Evolutionary conservation across 805 yeast species (phyloP), one percentile per base, ranked within the genome.

Genomic region (Jamesozyma spencerorum): DNA sequence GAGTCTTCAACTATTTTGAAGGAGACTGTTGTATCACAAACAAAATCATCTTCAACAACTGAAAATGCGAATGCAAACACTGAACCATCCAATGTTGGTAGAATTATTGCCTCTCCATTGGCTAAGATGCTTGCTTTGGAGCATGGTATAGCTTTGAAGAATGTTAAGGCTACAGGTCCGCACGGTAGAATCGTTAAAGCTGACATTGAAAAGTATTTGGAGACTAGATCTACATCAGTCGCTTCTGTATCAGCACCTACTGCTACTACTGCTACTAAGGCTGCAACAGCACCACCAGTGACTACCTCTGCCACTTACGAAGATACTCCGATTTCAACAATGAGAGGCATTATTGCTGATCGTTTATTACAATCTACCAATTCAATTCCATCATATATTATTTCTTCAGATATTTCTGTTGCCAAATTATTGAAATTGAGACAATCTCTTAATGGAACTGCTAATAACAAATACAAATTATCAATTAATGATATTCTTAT

Each of bases 121-220:
- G 98, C 98, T 46, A 90, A 90, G 74, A 79, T 78, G 50, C 70
- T 92, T 48, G 98, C 98, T 45, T 72, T 88, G 51, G 96, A 90
- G 65, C 77, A 81, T 64, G 98, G 97, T 55, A 71, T 90, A 57
- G 74, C 94, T 34, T 75, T 90, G 58, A 85, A 83, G 69, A 77
- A 77, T 55, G 71, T 92, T 58, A 77, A 77, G 64, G 97, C 97
- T 58, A 67, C 95, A 34, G 98, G 98, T 53, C 97, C 97, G 60
- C 73, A 74, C 57, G 97, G 97, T 53, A 85, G 98, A 72, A 85
- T 92, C 62, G 73, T 85, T 50, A 92, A 88, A 58, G 78, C 78
- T 55, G 98, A 92, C 62, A 83, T 92, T 50, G 97, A 90, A 68
- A 69, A 69, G 55, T 75, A 68, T 69, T 69, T 76, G 64, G 41